Conservation (phyloP, 2,329 filamentous ascomycete species). For the Cytospora mali region DNA sequence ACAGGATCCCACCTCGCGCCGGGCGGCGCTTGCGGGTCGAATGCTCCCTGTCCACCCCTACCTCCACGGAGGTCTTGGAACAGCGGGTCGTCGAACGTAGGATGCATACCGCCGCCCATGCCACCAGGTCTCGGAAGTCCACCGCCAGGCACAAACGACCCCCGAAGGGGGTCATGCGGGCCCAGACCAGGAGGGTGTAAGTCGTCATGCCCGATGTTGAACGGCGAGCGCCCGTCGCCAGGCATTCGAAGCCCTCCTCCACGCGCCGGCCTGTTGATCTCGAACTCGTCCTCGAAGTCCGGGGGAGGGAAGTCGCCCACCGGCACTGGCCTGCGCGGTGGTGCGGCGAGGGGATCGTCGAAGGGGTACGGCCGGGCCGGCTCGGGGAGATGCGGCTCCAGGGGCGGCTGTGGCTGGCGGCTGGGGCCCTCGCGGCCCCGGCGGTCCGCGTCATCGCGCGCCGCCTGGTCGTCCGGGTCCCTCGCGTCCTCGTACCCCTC, state of each 20-base stretch:
- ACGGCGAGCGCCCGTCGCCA: slow-evolving; percentile 55
- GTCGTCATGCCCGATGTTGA: slow-evolving; percentile 81
- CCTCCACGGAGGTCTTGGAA: slow-evolving; percentile 64
- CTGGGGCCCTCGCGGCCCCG: slow-evolving; percentile 30
- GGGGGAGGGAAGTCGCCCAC: slow-evolving; percentile 79
- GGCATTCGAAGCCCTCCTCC: slow-evolving; percentile 35
- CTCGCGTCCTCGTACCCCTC: slow-evolving; percentile 72
- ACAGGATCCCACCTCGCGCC: slow-evolving; percentile 91
- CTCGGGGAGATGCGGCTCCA: slow-evolving; percentile 52
- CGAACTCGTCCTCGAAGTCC: slow-evolving; percentile 90
- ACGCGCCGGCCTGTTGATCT: slow-evolving; percentile 71
- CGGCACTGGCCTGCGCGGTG: slow-evolving; percentile 65
- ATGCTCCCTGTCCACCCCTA: slow-evolving; percentile 49
- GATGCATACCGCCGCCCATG: slow-evolving; percentile 82
- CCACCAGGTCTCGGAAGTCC: slow-evolving; percentile 61
- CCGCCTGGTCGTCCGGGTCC: slow-evolving; percentile 44
- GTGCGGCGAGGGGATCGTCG: slow-evolving; percentile 65
- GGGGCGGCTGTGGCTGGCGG: slow-evolving; percentile 45
- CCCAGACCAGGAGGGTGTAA: slow-evolving; percentile 85
- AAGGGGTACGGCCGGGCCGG: slow-evolving; percentile 64
- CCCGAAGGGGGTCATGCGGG: slow-evolving; percentile 78
- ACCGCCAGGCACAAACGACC: slow-evolving; percentile 62
- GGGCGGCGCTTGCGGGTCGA: slow-evolving; percentile 76
- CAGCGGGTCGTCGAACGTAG: slow-evolving; percentile 88
- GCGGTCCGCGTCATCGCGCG: slow-evolving; percentile 44